Percentiles rank a stretch among this genome's conserved stretches.
These are phyloP conservation scores for Xylaria castorea DNA, from an alignment of 495 filamentous ascomycete species.

Conservation along the genomic window DNA sequence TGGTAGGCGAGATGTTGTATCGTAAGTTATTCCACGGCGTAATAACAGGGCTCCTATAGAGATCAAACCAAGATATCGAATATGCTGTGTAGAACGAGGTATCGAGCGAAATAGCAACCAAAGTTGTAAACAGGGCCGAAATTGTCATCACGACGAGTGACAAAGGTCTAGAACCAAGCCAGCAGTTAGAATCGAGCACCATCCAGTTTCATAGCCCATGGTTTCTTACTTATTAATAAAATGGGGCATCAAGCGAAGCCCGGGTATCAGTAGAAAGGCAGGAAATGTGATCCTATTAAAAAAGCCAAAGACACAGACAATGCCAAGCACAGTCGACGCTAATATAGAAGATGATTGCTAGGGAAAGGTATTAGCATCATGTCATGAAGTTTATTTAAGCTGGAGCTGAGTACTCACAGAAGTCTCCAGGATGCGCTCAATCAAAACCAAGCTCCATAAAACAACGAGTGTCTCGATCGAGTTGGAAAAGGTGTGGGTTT, in stretches of 20 bases:
- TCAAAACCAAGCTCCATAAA: slow-evolving; percentile 87
- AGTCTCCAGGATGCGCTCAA: slow-evolving; percentile 78
- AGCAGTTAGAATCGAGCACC: slow-evolving; percentile 35
- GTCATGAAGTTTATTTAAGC: background rate
- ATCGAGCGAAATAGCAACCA: slow-evolving; percentile 78
- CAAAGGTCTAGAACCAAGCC: slow-evolving; percentile 61
- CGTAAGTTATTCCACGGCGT: slow-evolving; percentile 90
- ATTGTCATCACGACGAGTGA: slow-evolving; percentile 67
- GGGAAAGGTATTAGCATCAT: background rate
- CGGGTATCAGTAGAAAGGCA: slow-evolving; percentile 84
- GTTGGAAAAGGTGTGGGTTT: slow-evolving; percentile 99
- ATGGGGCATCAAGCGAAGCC: slow-evolving; percentile 80
- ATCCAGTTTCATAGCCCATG: background rate
- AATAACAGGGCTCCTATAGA: slow-evolving; percentile 69
- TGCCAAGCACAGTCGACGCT: slow-evolving; percentile 75
- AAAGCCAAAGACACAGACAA: slow-evolving; percentile 80
- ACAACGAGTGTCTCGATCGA: slow-evolving; percentile 92
- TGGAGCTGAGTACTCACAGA: slow-evolving; percentile 60
- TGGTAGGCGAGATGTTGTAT: slow-evolving; percentile 79
- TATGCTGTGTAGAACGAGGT: slow-evolving; percentile 77
- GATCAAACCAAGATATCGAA: slow-evolving; percentile 62
- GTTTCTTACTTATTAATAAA: slow-evolving; percentile 75
- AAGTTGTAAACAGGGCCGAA: slow-evolving; percentile 66
- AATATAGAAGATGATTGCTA: slow-evolving; percentile 76
- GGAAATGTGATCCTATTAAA: slow-evolving; percentile 98